Base-by-base conservation (phyloP, 2,329 filamentous ascomycete species). In the Cladophialophora carrionii region DNA sequence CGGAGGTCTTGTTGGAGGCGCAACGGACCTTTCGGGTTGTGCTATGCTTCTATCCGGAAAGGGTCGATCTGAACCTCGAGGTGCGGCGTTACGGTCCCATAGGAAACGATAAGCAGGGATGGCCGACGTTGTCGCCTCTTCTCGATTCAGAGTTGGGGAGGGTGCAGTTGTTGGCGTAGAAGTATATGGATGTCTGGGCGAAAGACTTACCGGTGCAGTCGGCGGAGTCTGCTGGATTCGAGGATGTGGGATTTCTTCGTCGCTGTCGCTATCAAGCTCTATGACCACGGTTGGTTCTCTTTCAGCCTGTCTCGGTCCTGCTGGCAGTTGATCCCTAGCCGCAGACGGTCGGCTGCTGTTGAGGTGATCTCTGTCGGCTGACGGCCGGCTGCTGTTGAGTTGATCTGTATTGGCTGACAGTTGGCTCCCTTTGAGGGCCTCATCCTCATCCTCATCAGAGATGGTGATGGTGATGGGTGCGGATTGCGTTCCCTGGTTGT, bases 211-310 rank as follows among this genome's bases (percentile, higher is more conserved):
- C 9, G 12, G 24, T 12, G 48, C 10, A 12, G 7, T 51, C 7
- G 24, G 48, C 10, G 4, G 48, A n/a, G 14, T 51, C 52, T 54
- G 9, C 17, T 54, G 52, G 14, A 26, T 7, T 31, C 7, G 26
- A 10, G n/a, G 24, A 22, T 8, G 10, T 17, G 26, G 17, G 8
- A 2, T 20, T 31, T 54, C 52, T 26, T 32, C 52, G 29, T 54
- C 52, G n/a, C 52, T 54, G 52, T 54, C 52, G 20, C n/a, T 20
- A 17, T 54, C 52, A 14, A 54, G 24, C 14, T 54, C 14, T 31
- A 54, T 54, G 4, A 54, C 52, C 2, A 12, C 7, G 14, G 29
- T 26, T 2, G 2, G 17, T 26, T 52, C 22, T 29, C n/a, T 43
- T 43, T 20, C 37, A 43, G 37, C 37, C 37, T n/a, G 37, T n/a